phyloP scores from a whole-genome alignment of 805 yeast species.

The Candida xiaguanensis region DNA sequence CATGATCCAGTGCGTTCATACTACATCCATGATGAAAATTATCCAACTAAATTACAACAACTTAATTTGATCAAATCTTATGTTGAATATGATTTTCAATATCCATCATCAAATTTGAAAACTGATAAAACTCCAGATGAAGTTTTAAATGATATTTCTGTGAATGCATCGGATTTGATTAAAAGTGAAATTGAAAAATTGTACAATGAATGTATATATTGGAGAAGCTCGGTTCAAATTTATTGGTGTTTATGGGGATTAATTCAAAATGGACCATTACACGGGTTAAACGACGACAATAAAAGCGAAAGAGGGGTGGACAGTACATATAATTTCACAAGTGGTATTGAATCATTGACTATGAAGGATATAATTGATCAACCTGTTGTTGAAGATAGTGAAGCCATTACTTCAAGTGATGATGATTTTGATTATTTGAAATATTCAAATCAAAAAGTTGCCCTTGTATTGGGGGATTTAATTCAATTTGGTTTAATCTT shows the following conservation, averaged over 20 bases:
- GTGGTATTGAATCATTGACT: slow-evolving; percentile 48
- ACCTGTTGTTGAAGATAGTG: slow-evolving; percentile 18
- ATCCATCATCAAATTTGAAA: slow-evolving; percentile 28
- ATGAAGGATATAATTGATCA: slow-evolving; percentile 11
- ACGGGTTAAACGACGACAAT: slow-evolving; percentile 14
- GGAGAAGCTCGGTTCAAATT: slow-evolving; percentile 79
- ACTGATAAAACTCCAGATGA: slow-evolving; percentile 9
- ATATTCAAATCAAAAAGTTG: slow-evolving; percentile 73
- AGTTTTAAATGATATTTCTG: slow-evolving; percentile 5
- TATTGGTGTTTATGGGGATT: slow-evolving; percentile 94
- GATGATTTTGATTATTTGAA: slow-evolving; percentile 77
- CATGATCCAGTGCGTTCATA: slow-evolving; percentile 54
- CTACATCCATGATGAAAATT: slow-evolving; percentile 50
- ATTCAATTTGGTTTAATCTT: slow-evolving; percentile 52
- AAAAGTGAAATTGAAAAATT: slow-evolving; percentile 47
- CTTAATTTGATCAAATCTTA: slow-evolving; percentile 74
- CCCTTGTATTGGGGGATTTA: slow-evolving; percentile 71
- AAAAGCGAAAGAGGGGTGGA: slow-evolving; percentile 31
- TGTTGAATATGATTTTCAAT: slow-evolving; percentile 53
- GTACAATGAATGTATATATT: slow-evolving; percentile 61
- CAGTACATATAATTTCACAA: slow-evolving; percentile 35
- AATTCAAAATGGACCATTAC: slow-evolving; percentile 60
- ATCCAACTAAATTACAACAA: slow-evolving; percentile 68
- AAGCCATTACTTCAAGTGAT: slow-evolving; percentile 35
- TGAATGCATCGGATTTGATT: slow-evolving; percentile 23